Evolutionary conservation across 352 stramenopile species (phyloP), one percentile per base, ranked within the genome.

Genomic region (Globisporangium middletonii): DNA sequence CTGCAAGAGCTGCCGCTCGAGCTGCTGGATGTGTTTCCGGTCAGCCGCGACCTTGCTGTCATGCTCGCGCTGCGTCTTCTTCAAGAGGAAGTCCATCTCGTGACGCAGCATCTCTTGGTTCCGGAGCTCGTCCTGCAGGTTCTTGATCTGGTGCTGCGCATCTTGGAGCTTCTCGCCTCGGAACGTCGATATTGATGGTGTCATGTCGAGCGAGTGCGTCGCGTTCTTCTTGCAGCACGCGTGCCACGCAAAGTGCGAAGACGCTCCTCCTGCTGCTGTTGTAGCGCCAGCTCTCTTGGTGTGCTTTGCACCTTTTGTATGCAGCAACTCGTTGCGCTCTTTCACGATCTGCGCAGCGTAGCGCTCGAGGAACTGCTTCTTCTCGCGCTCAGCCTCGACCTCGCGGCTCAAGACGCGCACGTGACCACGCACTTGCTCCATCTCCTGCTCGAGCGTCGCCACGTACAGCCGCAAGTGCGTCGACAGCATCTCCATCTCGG

Each of bases 321-420:
- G 84, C 35, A 94, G 63, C 46, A 92, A 50, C 18, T 92, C 81
- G 59, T 94, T 94, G 43, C 84, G 76, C 62, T 94, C 84, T 58
- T 94, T 92, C 4, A 94, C 79, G n/a, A 94, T 67, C 55, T 94
- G 81, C 2, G 76, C 78, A 8, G 84, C 84, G 50, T 94, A 94
- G 27, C 79, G 68, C 59, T 94, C 84, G 1, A 94, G 55, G 57
- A 92, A 94, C 35, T 83, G 68, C 33, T 86, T 89, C 64, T 90
- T 90, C 55, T 94, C 84, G 11, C 81, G 61, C 58, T 92, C 84
- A 15, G 62, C 48, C 0, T 60, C 60, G 1, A 73, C 65, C 53
- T 91, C 80, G 1, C 77, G 68, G 16, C 65, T 76, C 42, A 90
- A 58, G 28, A 89, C 67, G 1, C 68, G 67, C 27, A 83, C 70